phyloP scores from a whole-genome alignment of 192 early-diverging fungal species.

The Entomortierella parvispora region DNA sequence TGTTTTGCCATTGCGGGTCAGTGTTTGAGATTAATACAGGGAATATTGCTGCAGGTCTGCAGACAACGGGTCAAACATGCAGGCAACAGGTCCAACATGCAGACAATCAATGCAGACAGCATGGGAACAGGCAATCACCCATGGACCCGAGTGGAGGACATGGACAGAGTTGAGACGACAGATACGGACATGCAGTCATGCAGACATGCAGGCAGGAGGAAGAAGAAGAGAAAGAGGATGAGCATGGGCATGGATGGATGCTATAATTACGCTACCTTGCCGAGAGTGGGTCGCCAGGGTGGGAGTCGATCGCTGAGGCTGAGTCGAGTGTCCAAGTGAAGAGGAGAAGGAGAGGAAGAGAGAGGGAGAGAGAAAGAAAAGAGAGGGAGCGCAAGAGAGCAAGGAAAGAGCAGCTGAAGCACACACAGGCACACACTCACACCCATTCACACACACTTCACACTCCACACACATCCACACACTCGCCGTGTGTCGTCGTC shows the following conservation, averaged over 20 bases:
- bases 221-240: background rate
- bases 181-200: background rate
- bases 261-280: too few species aligned
- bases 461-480: too few species aligned
- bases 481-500: too few species aligned
- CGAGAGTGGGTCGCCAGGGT: too few species aligned
- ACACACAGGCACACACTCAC: too few species aligned
- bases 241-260: background rate
- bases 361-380: too few species aligned
- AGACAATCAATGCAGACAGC: too few species aligned
- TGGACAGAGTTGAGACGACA: background rate
- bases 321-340: too few species aligned
- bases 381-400: background rate
- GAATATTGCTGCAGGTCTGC: background rate
- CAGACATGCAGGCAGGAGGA: background rate
- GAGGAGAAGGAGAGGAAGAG: too few species aligned
- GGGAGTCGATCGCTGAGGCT: too few species aligned
- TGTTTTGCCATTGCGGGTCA: background rate
- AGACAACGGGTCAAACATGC: background rate
- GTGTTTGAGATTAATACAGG: background rate
- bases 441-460: too few species aligned
- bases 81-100: background rate
- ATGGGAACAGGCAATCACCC: too few species aligned
- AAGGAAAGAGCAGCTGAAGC: background rate
- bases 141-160: background rate